Evolutionary conservation across 2,329 filamentous ascomycete genomes (phyloP), one percentile per base, ranked within the genome.

Genomic region (Chaetoscypha palmicola): DNA sequence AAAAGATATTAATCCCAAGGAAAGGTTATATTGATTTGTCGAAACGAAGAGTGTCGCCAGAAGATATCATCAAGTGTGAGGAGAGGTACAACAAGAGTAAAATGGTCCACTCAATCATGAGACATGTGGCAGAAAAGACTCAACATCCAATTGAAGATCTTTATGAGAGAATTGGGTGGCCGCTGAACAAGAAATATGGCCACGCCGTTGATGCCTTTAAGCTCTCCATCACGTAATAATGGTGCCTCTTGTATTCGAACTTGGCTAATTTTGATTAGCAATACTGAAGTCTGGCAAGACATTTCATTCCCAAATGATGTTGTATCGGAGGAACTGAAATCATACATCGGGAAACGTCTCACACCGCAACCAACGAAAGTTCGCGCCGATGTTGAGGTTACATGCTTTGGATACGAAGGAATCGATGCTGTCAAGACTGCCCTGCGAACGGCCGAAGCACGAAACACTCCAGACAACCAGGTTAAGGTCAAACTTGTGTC

Each of bases 11-110:
- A 48, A 35, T 12, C 28, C 20, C 9, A n/a, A 5, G 14, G 38
- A 7, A 32, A 82, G 82, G 89, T 52, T 98, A 98, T 66, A 98
- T 98, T 62, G 92, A 98, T 83, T 73, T 98, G 65, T 95, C 89
- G 51, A 98, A 98, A 76, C 90, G 92, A 64, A 85, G 92, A 72
- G 92, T 98, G 48, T 96, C 90, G 33, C 86, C 92, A 34, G 92
- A 98, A 67, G 92, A 98, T 72, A 92, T 97, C 53, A 76, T 95
- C 58, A 96, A 96, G 73, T 98, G 94, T 66, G 92, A 98, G 66
- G 92, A 98, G 73, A 81, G 92, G 58, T 98, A 96, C 77, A 98
- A 98, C 79, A 98, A 98, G 82, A 87, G 88, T 74, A 98, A 98
- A 76, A 94, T 95, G 75, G 92, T 97, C 31, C 92, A 98, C 70